Evolutionary conservation across 371 early-diverging fungal genomes (phyloP), one percentile per base, ranked within the genome.

Genomic region (Entomophthora muscae): DNA sequence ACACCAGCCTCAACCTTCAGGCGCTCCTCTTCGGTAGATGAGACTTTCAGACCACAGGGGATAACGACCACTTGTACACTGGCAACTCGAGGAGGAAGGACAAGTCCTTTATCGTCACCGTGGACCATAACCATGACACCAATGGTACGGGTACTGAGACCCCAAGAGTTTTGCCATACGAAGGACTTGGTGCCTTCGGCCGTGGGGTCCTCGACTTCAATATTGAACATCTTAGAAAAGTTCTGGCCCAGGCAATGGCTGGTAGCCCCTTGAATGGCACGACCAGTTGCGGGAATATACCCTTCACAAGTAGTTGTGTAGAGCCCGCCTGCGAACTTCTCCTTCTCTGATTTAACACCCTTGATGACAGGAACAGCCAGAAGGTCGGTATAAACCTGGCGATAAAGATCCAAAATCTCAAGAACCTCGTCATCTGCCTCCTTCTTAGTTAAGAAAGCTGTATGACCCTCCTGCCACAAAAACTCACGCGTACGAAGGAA

Each of bases 391-490:
- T 99, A 99, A 31, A 99, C 88, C 51, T 87, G 84, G 61, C 88
- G 89, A 76, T 99, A 99, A 60, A 97, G 79, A 30, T 97, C 94
- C 66, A 99, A 75, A 66, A 99, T 96, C 64, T 92, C 77, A 58
- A 74, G 77, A 23, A 97, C 98, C 77, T 99, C 99, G 28, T 71
- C 66, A 71, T 88, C 95, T 53, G 99, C 96, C 61, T 88, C 94
- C 52, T 87, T 84, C 77, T 90, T 83, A 53, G 86, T 92, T 64
- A 95, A 81, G 71, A 93, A 92, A n/a, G 98, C 99, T 32, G 98
- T 98, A 79, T 99, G 99, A 57, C 99, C 99, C 77, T 99, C 99
- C 76, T 99, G 99, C 99, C 99, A 99, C 68, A 99, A 79, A 81
- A 99, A 99, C 80, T 99, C 99, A 70, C 99, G 89, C 23, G 99